These are phyloP conservation scores for Colletotrichum orbiculare DNA, from an alignment of 2,329 filamentous ascomycete species.

Conservation along the genomic window DNA sequence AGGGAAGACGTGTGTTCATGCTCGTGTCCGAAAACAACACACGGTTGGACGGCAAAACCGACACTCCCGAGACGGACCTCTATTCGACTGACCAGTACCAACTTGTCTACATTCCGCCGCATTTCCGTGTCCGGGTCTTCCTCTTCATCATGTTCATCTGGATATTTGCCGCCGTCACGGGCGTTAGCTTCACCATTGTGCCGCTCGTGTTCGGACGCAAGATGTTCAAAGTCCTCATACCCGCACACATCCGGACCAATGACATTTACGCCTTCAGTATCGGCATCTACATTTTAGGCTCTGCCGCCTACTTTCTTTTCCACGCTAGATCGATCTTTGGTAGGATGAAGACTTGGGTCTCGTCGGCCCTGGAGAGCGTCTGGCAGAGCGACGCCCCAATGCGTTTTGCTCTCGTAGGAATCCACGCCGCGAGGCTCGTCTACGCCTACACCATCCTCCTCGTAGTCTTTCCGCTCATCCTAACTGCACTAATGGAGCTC, in stretches of 20 bases:
- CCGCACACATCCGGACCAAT: slow-evolving; percentile 80
- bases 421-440: slow-evolving; percentile 59
- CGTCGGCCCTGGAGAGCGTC: slow-evolving; percentile 40
- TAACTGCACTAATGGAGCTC: slow-evolving; percentile 84
- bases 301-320: slow-evolving; percentile 69
- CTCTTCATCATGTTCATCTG: slow-evolving; percentile 91
- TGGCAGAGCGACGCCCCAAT: slow-evolving; percentile 46
- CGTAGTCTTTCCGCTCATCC: slow-evolving; percentile 82
- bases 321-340: slow-evolving; percentile 57
- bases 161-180: slow-evolving; percentile 90
- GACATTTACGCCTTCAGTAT: slow-evolving; percentile 97
- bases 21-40: slow-evolving; percentile 76
- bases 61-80: slow-evolving; percentile 61
- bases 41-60: slow-evolving; percentile 70
- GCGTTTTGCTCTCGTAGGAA: slow-evolving; percentile 42
- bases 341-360: slow-evolving; percentile 46
- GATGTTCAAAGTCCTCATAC: slow-evolving; percentile 79
- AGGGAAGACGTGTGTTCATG: slow-evolving; percentile 83
- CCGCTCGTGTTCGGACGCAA: slow-evolving; percentile 87
- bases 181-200: slow-evolving; percentile 85
- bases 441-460: slow-evolving; percentile 83
- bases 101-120: slow-evolving; percentile 84
- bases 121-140: slow-evolving; percentile 83
- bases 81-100: slow-evolving; percentile 73
- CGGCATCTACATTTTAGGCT: slow-evolving; percentile 84